Evolutionary conservation across 352 stramenopile genomes (phyloP).

Genomic region (Globisporangium canariense): DNA sequence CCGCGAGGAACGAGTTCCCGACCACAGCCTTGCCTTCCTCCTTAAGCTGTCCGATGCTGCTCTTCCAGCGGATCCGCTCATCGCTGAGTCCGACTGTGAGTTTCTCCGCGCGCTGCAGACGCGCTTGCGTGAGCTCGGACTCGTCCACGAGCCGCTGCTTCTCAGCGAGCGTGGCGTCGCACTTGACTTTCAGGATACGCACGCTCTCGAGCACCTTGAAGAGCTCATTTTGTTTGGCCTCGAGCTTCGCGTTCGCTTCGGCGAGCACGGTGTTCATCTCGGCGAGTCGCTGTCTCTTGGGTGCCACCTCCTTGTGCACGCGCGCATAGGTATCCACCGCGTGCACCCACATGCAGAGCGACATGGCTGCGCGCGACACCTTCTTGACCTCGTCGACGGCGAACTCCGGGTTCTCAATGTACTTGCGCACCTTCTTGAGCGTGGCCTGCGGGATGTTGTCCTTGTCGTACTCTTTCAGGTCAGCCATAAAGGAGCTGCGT

Average conservation of each 20-base stretch:
- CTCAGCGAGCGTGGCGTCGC: constrained; percentile 51
- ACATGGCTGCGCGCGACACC: constrained; percentile 74
- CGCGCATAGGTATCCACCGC: constrained; percentile 79
- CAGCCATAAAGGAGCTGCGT: constrained; percentile 65
- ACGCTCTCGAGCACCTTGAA: constrained; percentile 51
- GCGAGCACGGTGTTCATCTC: constrained; percentile 78
- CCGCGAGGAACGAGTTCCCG: constrained; percentile 63
- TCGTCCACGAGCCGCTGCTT: constrained; percentile 70
- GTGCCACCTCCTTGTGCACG: constrained; percentile 69
- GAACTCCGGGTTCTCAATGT: constrained; percentile 84
- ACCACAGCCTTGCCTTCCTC: constrained; percentile 39
- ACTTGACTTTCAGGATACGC: constrained; percentile 52
- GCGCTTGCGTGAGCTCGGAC: constrained; percentile 50
- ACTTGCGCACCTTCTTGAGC: constrained; percentile 79
- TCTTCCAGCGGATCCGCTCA: constrained; percentile 67
- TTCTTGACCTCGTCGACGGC: constrained; percentile 82
- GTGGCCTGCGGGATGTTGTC: constrained; percentile 55
- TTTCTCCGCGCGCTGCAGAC: constrained; percentile 56
- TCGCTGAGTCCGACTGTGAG: constrained; percentile 66
- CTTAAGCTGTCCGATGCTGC: constrained; percentile 55
- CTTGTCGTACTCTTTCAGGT: constrained; percentile 88
- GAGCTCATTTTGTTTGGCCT: constrained; percentile 66
- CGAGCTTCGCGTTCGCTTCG: constrained; percentile 66
- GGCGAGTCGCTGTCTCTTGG: constrained; percentile 62
- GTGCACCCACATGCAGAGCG: constrained; percentile 88